Base-by-base conservation (phyloP, 2,329 filamentous ascomycete genomes). In the Chrysoporthe deuterocubensis region DNA sequence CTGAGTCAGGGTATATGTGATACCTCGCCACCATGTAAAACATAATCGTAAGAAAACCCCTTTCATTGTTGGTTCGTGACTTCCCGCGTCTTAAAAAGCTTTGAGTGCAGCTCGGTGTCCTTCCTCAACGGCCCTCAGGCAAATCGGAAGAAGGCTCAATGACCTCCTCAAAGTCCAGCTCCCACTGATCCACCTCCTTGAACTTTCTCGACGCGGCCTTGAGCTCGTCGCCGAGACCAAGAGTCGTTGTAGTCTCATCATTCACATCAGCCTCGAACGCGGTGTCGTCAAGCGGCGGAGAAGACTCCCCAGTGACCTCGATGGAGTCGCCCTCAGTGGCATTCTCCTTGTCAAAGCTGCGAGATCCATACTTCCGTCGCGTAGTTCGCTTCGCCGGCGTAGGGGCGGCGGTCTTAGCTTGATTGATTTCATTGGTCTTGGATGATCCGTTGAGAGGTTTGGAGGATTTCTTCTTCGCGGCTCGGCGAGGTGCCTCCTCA, bases 171-270 rank as follows among this genome's bases (percentile, higher is more conserved):
- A 87, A 92, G 62, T 88, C 87, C 69, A 92, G 78, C 78, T 89
- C 83, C 88, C 89, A 92, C 77, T 84, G 81, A 75, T 92, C 89
- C 52, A 92, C 89, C 77, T 91, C 89, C 75, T 86, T 83, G 73
- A 92, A 92, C 77, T 91, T 91, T 75, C 81, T 83, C 11, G 82
- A 82, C 52, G 87, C 86, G 62, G 83, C 80, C 77, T 86, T 86
- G 69, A 92, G 79, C 80, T 89, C 87, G 54, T 84, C 77, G 34
- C 83, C 79, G 60, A 83, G 75, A 7, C 79, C 76, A 75, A 74
- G 80, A 50, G 71, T 77, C 72, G 74, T 78, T 73, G 71, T 79
- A 78, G 73, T 76, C 76, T 62, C 77, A 72, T 70, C 78, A 5
- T 72, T 75, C 18, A 67, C 75, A 34, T 72, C 70, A 7, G 64